A percentile compares a stretch with the other conserved stretches of the same genome.
Conservation (phyloP, 345 rosid genomes). For the Boechera stricta region DNA sequence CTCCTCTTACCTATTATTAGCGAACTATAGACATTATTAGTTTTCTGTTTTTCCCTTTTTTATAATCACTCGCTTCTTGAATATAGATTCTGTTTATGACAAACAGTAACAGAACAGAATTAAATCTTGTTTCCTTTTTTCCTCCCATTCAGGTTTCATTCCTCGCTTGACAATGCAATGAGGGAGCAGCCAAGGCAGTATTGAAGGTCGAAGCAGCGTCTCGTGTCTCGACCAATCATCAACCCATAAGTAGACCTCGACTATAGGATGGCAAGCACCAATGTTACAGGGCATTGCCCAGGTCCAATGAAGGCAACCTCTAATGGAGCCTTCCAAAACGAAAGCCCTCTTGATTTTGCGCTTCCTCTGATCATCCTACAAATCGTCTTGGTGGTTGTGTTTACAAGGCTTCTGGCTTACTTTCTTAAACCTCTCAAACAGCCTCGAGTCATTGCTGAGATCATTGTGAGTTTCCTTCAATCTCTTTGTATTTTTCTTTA, state of each 20-base stretch:
- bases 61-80: constrained; percentile 9
- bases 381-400: constrained; percentile 64
- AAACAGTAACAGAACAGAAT: constrained; percentile 1
- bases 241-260: not conserved
- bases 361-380: constrained; percentile 78
- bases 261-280: constrained; percentile 33
- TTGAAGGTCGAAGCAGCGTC: constrained; percentile 31
- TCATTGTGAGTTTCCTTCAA: constrained; percentile 56
- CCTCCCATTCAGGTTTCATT: constrained; percentile 13
- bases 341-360: constrained; percentile 75
- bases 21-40: constrained; percentile 31
- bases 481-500: not conserved
- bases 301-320: constrained; percentile 76
- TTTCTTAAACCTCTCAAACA: constrained; percentile 69
- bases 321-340: constrained; percentile 73
- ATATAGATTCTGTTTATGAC: constrained; percentile 24
- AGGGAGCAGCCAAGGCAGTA: constrained; percentile 31
- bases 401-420: constrained; percentile 64
- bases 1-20: constrained; percentile 39
- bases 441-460: constrained; percentile 83
- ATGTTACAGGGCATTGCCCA: constrained; percentile 46
- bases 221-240: constrained; percentile 23
- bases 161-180: constrained; percentile 24
- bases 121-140: constrained; percentile 23
- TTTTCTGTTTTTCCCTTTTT: constrained; percentile 30